Base-by-base conservation (phyloP, 306 rosid species). In the Trifolium pratense region DNA sequence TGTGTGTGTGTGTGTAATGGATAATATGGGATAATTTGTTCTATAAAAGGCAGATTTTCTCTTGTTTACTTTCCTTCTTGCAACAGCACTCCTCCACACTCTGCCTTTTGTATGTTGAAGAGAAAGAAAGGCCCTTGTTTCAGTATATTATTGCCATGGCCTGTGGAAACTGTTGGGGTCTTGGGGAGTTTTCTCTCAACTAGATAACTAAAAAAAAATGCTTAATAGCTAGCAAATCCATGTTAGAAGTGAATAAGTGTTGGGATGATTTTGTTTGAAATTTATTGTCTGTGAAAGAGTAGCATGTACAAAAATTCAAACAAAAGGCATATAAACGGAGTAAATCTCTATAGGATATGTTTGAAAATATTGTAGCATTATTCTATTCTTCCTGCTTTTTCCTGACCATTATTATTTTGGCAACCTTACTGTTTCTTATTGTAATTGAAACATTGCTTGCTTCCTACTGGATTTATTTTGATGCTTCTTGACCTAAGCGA, bases 401-500 rank as follows among this genome's bases (percentile, higher is more conserved):
- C 58, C 56, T 12, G 26, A 34, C 46, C 53, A n/a, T 32, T 43
- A 31, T 66, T 36, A 56, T 32, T 59, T 59, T 39, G 25, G 52
- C 67, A 32, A 66, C 63, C 48, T 37, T 34, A 31, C 6, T 32
- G 17, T 53, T 23, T 48, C 15, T 17, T 45, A 13, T 68, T 16
- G 21, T 53, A 51, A 61, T 43, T 61, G 36, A 64, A 63, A 63
- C 3, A 52, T 31, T 67, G 4, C 45, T 51, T 78, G 40, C 73
- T 60, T 71, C 51, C 46, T 66, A 39, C 70, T 21, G 66, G 69
- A 48, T 29, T 20, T 77, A 12, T 65, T 25, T 75, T 69, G 51
- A 43, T 63, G 82, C 77, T 89, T 75, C 92, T 91, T 93, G 76
- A 93, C 84, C 65, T 57, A 58, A 73, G 66, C 46, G 77, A 70